These are phyloP conservation scores for Eucalyptus virginea DNA, from an alignment of 345 rosid genomes.

Conservation along the genomic window DNA sequence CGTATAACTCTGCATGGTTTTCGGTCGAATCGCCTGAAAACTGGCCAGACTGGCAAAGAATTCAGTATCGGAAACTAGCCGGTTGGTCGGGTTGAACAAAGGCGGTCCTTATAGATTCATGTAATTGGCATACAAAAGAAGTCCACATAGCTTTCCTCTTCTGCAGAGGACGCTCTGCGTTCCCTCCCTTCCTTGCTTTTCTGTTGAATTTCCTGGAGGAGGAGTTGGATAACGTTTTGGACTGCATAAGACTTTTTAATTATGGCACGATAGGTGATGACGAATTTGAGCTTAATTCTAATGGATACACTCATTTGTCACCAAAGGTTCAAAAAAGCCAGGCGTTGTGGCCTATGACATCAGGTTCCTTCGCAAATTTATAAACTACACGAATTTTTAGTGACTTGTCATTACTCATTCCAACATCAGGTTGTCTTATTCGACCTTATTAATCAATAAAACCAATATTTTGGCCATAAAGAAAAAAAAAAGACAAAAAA, in stretches of 20 bases:
- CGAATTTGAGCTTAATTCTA: neutral
- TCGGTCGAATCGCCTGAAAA: neutral
- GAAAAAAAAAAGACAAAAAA: neutral
- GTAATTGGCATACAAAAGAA: neutral
- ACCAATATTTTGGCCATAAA: neutral
- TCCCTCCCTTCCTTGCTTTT: neutral
- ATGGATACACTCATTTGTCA: neutral
- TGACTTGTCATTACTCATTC: neutral
- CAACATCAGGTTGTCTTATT: neutral
- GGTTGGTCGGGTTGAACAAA: neutral
- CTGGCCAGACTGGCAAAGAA: neutral
- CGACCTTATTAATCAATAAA: neutral
- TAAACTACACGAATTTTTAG: neutral
- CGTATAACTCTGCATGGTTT: neutral
- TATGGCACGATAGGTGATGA: neutral
- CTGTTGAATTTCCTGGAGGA: neutral
- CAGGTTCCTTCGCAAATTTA: neutral
- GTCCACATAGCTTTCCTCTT: neutral
- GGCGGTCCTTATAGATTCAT: neutral
- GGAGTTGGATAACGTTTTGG: neutral
- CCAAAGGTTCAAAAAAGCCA: neutral
- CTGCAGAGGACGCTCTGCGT: neutral
- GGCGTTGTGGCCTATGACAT: neutral
- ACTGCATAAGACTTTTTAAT: neutral
- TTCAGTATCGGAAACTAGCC: neutral